These are phyloP conservation scores for Colletotrichum theobromicola DNA, from an alignment of 2,329 filamentous ascomycete genomes.

Conservation along the genomic window DNA sequence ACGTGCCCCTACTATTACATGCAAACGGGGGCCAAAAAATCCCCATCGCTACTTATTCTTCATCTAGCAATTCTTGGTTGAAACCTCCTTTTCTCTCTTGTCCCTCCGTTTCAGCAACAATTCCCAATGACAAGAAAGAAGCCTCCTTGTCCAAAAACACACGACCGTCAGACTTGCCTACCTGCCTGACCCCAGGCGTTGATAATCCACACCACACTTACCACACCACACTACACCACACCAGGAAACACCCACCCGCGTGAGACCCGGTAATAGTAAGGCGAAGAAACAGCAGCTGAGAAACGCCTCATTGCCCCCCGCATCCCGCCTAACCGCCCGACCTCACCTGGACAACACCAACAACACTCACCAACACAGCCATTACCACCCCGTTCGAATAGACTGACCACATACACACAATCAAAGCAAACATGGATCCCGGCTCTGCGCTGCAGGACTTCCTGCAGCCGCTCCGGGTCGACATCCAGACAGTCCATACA, in stretches of 20 bases:
- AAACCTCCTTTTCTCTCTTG: not conserved
- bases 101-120: not conserved
- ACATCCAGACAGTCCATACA: constrained; percentile 47
- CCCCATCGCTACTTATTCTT: not conserved
- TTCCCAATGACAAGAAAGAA: not conserved
- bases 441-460: constrained; percentile 41
- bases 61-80: not conserved
- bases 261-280: not conserved
- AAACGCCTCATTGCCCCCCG: not conserved
- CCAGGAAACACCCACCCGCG: not conserved
- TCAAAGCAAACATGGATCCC: constrained; percentile 3
- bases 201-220: not conserved
- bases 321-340: not conserved
- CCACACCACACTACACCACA: not conserved
- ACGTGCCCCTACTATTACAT: not conserved
- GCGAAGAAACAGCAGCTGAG: not conserved
- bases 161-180: not conserved
- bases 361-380: not conserved
- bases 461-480: constrained; percentile 55
- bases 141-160: not conserved
- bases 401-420: not conserved
- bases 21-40: not conserved
- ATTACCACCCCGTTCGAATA: not conserved
- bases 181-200: not conserved
- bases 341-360: not conserved